Base-by-base conservation (phyloP, 2,329 filamentous ascomycete species). In the Cryphonectria japonica region DNA sequence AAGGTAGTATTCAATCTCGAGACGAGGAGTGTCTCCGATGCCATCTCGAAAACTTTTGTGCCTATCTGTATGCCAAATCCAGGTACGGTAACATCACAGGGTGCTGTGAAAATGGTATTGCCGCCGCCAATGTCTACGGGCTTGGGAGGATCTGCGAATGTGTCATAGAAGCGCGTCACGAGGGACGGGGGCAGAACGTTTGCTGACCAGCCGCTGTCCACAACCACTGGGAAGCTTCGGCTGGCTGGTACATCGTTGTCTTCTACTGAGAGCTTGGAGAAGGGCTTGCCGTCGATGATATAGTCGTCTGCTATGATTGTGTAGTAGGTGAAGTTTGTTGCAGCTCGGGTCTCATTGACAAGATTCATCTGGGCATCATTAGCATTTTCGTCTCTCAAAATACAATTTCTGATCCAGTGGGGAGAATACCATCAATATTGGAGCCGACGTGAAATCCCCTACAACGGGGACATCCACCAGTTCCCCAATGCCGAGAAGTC, bases 11-110 rank as follows among this genome's bases (percentile, higher is more conserved):
- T 75, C 2, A 74, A 72, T 41, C 67, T 74, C 63, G 77, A 71
- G 16, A 76, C 64, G n/a, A 79, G 71, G 22, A 79, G 62, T n/a
- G 77, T 76, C 37, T 76, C 76, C 0, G 72, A 65, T n/a, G 72
- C 43, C 67, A 78, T 75, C 69, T 74, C 75, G 60, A 78, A 78
- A 1, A 74, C 73, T 41, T 73, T 72, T 8, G 63, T 69, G 9
- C 74, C 76, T 39, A 79, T 76, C 50, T 75, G 71, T 14, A 79
- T 70, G 11, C 78, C 77, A 43, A 79, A 79, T 14, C 70, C 68
- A 2, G 78, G 76, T 9, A 77, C 71, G 4, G 73, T 76, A 9
- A 46, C 29, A 67, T 77, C 75, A 75, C 78, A 79, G 0, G 72
- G 74, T 0, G 75, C 77, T 26, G 74, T 78, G 65, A 73, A 78